Evolutionary conservation across 2,329 filamentous ascomycete genomes (phyloP).

Genomic region (Fonsecaea monophora): DNA sequence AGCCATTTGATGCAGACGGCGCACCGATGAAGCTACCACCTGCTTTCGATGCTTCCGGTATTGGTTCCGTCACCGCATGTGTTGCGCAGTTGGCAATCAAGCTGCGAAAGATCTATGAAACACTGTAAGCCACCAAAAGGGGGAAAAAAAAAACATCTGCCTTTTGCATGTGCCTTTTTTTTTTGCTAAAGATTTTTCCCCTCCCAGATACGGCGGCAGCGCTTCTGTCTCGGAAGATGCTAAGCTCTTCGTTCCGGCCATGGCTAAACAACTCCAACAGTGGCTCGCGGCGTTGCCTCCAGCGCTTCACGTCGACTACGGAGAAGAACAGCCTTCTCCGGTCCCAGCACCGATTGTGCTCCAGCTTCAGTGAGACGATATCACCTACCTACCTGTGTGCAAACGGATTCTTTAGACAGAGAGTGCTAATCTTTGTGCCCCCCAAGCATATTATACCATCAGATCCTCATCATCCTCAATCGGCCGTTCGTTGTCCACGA

Average conservation of each 20-base stretch:
- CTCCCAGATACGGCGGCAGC: background rate
- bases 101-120: conserved; percentile 10
- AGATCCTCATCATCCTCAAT: conserved; percentile 16
- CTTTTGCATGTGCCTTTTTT: background rate
- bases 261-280: conserved; percentile 13
- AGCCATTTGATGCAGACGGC: conserved; percentile 2
- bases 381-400: background rate
- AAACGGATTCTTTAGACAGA: background rate
- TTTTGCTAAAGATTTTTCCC: background rate
- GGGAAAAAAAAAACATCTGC: background rate
- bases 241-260: conserved; percentile 3
- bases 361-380: conserved; percentile 9
- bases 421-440: background rate
- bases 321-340: background rate
- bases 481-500: conserved; percentile 7
- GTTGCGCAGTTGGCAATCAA: conserved; percentile 13
- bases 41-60: background rate
- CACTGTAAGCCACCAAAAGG: background rate
- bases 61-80: conserved; percentile 10
- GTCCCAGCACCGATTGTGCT: conserved; percentile 5
- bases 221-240: background rate
- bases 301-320: conserved; percentile 2
- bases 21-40: conserved; percentile 6
- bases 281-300: conserved; percentile 14
- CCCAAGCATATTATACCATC: conserved; percentile 10